A percentile compares a stretch with the other conserved stretches of the same genome.
These are phyloP conservation scores for Pulchroboletus neoregius DNA, from an alignment of 1,284 basidiomycete species.

Conservation along the genomic window DNA sequence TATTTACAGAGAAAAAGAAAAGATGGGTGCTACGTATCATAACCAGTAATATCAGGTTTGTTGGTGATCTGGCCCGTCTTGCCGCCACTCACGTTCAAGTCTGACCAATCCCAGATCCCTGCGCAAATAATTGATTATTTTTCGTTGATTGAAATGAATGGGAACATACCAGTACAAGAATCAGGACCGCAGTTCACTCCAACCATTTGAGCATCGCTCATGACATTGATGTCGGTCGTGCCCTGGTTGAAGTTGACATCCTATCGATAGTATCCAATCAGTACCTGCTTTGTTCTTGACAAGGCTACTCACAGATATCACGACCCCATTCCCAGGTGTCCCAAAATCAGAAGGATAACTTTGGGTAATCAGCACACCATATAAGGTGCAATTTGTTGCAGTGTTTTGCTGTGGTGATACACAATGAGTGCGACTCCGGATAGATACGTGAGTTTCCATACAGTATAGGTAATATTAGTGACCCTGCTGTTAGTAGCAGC, in stretches of 20 bases:
- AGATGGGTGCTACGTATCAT: neutral
- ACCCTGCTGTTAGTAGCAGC: slow-evolving; percentile 40
- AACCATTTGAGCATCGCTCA: slow-evolving; percentile 34
- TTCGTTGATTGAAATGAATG: neutral
- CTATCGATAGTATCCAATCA: slow-evolving; percentile 22
- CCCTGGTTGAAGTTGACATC: slow-evolving; percentile 39
- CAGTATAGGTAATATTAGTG: slow-evolving; percentile 40
- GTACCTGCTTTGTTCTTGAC: neutral
- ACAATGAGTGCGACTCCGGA: slow-evolving; percentile 1
- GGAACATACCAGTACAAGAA: slow-evolving; percentile 39
- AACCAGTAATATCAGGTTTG: neutral
- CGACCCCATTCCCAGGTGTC: slow-evolving; percentile 47
- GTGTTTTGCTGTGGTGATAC: slow-evolving; percentile 38
- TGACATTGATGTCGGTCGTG: slow-evolving; percentile 37
- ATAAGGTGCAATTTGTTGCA: slow-evolving; percentile 38
- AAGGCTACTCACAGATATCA: slow-evolving; percentile 26
- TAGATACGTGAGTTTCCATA: slow-evolving; percentile 11
- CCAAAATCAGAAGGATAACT: slow-evolving; percentile 45
- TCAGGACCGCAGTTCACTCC: slow-evolving; percentile 46
- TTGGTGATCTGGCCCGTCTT: neutral
- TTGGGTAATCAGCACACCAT: slow-evolving; percentile 46
- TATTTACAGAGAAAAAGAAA: too few relatives aligned
- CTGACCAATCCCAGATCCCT: slow-evolving; percentile 53
- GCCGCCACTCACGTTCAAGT: slow-evolving; percentile 45
- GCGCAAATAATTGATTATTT: neutral